These are phyloP conservation scores for Pleodorina starrii DNA, from an alignment of 139 green algal genomes.

Conservation along the genomic window DNA sequence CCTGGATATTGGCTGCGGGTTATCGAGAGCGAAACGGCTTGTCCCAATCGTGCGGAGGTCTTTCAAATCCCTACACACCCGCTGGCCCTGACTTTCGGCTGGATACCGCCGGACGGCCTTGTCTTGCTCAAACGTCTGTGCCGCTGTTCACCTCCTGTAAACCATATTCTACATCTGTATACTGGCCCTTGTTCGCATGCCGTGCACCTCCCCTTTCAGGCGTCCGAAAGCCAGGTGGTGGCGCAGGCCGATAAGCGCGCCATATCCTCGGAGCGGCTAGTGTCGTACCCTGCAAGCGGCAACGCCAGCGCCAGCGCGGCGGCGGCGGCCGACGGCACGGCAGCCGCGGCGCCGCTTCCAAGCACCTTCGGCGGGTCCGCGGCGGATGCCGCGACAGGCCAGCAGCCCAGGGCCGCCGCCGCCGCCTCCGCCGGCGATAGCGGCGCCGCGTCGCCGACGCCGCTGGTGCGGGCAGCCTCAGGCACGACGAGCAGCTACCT, in stretches of 20 bases:
- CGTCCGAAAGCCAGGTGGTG: background rate
- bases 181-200: too few relatives aligned
- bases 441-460: background rate
- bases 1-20: too few relatives aligned
- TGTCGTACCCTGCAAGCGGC: background rate
- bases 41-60: too few relatives aligned
- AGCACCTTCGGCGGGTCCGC: background rate
- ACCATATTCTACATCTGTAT: too few relatives aligned
- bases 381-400: background rate
- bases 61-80: too few relatives aligned
- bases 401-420: background rate
- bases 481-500: conserved; percentile 36
- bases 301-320: background rate
- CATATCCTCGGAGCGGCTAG: background rate
- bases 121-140: too few relatives aligned
- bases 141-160: too few relatives aligned
- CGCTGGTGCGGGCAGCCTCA: background rate
- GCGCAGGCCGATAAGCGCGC: background rate
- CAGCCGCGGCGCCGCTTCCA: background rate
- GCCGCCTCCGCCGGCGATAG: background rate
- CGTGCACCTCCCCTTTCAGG: background rate
- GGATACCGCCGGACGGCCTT: too few relatives aligned
- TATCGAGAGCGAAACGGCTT: too few relatives aligned
- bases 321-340: background rate
- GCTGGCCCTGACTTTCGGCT: too few relatives aligned